phyloP scores from a whole-genome alignment of 257 asterid species.

The Nicotiana tomentosiformis region DNA sequence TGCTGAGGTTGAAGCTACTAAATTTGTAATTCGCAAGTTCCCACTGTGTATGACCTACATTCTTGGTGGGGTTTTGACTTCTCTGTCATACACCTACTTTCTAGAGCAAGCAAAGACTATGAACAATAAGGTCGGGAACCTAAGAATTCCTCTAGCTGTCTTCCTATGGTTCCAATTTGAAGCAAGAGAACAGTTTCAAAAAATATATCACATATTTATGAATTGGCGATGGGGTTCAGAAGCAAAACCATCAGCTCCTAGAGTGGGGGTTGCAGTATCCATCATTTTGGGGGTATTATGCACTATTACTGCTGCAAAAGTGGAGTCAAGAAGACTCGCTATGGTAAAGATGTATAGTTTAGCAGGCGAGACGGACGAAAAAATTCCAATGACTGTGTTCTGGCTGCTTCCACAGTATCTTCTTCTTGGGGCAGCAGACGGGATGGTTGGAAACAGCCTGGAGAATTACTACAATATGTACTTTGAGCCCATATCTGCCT shows the following conservation, averaged over 20 bases:
- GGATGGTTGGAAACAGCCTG: constrained; percentile 23
- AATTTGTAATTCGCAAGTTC: constrained; percentile 42
- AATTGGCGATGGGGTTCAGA: neutral
- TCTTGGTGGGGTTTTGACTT: constrained; percentile 41
- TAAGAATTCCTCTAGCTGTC: constrained; percentile 38
- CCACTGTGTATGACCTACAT: constrained; percentile 51
- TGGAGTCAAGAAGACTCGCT: constrained; percentile 34
- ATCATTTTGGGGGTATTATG: constrained; percentile 43
- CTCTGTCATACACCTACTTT: constrained; percentile 56
- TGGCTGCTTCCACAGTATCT: constrained; percentile 50
- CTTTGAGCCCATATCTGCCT: constrained; percentile 24
- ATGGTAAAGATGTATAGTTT: constrained; percentile 24
- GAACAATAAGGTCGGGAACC: constrained; percentile 39
- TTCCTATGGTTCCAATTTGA: constrained; percentile 21
- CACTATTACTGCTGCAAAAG: constrained; percentile 42
- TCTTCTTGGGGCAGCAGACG: constrained; percentile 38
- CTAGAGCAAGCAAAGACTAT: constrained; percentile 52
- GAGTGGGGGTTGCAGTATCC: constrained; percentile 34
- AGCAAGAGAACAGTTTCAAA: neutral
- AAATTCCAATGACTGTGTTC: constrained; percentile 34
- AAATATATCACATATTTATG: neutral
- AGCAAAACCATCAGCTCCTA: constrained; percentile 16
- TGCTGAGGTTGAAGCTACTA: constrained; percentile 49
- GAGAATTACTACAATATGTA: constrained; percentile 20
- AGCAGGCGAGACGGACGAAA: constrained; percentile 23